Evolutionary conservation across 169 alveolate genomes (phyloP).

Genomic region (Cryptosporidium bovis): DNA sequence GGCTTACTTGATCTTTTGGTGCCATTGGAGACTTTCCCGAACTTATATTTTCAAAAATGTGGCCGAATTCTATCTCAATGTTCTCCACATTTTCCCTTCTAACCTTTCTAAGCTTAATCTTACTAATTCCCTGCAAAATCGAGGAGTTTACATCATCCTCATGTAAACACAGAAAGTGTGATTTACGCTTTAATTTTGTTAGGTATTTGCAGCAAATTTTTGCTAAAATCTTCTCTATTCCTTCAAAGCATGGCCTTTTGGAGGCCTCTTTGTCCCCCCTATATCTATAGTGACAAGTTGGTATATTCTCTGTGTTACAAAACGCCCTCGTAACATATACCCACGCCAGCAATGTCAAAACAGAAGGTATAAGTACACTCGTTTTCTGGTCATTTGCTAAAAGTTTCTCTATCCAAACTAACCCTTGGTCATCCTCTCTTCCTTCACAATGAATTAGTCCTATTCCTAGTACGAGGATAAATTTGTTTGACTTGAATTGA

Average conservation of each 20-base stretch:
- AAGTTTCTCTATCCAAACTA: slow-evolving; percentile 25
- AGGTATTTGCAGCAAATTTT: slow-evolving; percentile 20
- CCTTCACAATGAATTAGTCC: slow-evolving; percentile 45
- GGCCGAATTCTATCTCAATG: background rate
- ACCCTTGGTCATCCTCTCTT: slow-evolving; percentile 6
- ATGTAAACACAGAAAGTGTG: slow-evolving; percentile 2
- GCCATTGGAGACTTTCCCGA: slow-evolving; percentile 2
- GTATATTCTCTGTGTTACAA: slow-evolving; percentile 17
- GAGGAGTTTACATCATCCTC: slow-evolving; percentile 43
- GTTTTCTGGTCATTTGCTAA: background rate
- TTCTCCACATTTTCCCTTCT: background rate
- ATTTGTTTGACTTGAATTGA: slow-evolving; percentile 25
- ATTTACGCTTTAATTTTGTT: background rate
- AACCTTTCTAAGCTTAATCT: slow-evolving; percentile 4
- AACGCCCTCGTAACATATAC: slow-evolving; percentile 40
- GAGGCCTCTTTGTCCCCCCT: background rate
- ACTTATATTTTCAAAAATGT: background rate
- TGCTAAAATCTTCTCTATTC: slow-evolving; percentile 30
- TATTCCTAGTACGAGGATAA: slow-evolving; percentile 11
- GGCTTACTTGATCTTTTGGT: slow-evolving; percentile 36
- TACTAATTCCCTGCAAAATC: background rate
- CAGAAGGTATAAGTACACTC: slow-evolving; percentile 7
- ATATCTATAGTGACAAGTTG: slow-evolving; percentile 19
- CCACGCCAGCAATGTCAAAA: slow-evolving; percentile 38
- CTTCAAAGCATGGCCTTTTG: slow-evolving; percentile 21